Evolutionary conservation across 2,329 filamentous ascomycete species (phyloP), one percentile per base, ranked within the genome.

Genomic region (Fusarium metavorans): DNA sequence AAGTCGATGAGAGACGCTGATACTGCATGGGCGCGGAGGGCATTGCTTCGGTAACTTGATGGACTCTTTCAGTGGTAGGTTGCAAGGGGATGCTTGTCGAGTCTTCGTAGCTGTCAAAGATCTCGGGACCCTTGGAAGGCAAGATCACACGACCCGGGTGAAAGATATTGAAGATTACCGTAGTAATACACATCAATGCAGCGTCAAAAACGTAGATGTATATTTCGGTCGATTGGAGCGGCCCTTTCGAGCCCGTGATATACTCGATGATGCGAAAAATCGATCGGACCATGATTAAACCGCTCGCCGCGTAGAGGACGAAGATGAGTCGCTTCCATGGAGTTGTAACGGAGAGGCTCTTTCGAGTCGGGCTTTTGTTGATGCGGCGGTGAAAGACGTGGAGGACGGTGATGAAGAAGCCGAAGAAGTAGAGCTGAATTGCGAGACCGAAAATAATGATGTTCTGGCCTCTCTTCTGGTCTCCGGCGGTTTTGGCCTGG

Each of bases 251-350:
- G 6, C 82, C 81, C 56, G 77, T 73, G 2, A 73, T 75, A 67
- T 85, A 86, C 74, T 86, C 85, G 16, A 84, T 70, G 7, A 83
- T 78, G 25, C 84, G 80, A 48, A 84, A 83, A 5, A 84, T 59
- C 10, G 81, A 83, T 35, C 85, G 77, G 4, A 85, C 71, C 52
- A 84, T 78, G 45, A 86, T 84, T 18, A 83, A 72, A 0, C 71
- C 35, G 41, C 77, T 76, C 13, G 70, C 48, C 0, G 60, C 39
- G 54, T 78, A 75, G 4, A 78, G 48, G 0, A 71, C 48, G 3
- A 34, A 35, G 32, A 79, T 68, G n/a, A 76, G 68, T 37, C n/a
- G 52, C 14, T 57, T 57, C 52, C 52, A 57, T 8, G 52, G 52
- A 57, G 52, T 57, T 13, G 32, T 25, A n/a, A 57, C 10, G 20